phyloP scores from a whole-genome alignment of 805 yeast species.

The Candida sanyiensis region DNA sequence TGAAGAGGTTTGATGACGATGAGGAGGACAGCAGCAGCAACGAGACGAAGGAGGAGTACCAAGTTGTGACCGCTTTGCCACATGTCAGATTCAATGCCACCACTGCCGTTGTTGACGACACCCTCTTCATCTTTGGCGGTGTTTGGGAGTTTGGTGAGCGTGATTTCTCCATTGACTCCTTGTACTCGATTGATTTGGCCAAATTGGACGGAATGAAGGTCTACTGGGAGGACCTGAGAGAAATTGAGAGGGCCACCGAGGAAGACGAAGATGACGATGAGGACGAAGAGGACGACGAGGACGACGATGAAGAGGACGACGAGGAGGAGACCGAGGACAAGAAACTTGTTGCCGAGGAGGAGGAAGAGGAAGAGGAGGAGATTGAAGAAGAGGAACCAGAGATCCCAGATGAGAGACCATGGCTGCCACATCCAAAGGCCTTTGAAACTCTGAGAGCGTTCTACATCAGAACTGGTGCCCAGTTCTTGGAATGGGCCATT shows the following conservation, averaged over 20 bases:
- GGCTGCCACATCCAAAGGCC: slow-evolving; percentile 96
- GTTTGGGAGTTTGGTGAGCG: slow-evolving; percentile 83
- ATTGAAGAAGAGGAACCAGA: slow-evolving; percentile 57
- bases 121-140: slow-evolving; percentile 82
- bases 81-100: slow-evolving; percentile 87
- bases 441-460: slow-evolving; percentile 81
- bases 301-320: slow-evolving; percentile 63
- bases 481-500: slow-evolving; percentile 89
- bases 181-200: slow-evolving; percentile 80
- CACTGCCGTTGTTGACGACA: slow-evolving; percentile 80
- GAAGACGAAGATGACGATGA: slow-evolving; percentile 64
- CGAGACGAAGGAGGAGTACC: slow-evolving; percentile 21
- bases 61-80: slow-evolving; percentile 59
- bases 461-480: slow-evolving; percentile 80
- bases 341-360: slow-evolving; percentile 33
- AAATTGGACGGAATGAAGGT: slow-evolving; percentile 84
- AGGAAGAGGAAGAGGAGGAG: slow-evolving; percentile 62
- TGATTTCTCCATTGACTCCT: slow-evolving; percentile 77
- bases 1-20: slow-evolving; percentile 36
- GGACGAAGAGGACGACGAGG: slow-evolving; percentile 59
- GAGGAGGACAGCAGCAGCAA: slow-evolving; percentile 10
- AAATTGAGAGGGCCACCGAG: slow-evolving; percentile 45
- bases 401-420: slow-evolving; percentile 88
- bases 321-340: slow-evolving; percentile 38
- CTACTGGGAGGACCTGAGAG: slow-evolving; percentile 79